A percentile compares a stretch with the other conserved stretches of the same genome.
phyloP scores from a whole-genome alignment of 2,329 filamentous ascomycete genomes.

The Nigrospora osmanthi region DNA sequence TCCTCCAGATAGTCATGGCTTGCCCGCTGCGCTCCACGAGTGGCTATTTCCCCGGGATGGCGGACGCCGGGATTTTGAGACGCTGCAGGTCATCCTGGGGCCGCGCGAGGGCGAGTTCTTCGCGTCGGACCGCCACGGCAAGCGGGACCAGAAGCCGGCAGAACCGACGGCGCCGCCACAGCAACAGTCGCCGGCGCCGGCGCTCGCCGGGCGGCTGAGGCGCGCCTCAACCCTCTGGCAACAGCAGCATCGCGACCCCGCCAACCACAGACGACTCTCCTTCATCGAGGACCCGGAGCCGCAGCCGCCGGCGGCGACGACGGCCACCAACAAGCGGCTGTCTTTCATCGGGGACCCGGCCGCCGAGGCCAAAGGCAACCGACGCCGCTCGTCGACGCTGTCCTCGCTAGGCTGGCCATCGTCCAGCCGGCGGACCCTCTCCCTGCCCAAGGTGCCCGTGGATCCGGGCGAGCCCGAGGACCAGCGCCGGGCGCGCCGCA shows the following conservation, averaged over 20 bases:
- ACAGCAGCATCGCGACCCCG: too few species aligned
- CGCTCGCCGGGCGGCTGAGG: too few species aligned
- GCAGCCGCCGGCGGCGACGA: conserved; percentile 8
- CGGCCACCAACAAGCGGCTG: conserved; percentile 9
- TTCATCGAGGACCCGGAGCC: conserved; percentile 4
- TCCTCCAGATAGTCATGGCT: conserved; percentile 15
- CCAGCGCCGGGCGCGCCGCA: neutral
- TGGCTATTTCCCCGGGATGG: conserved; percentile 20
- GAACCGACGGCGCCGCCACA: conserved; percentile 6
- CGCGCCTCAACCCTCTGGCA: too few species aligned
- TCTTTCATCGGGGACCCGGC: conserved; percentile 2
- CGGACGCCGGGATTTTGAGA: conserved; percentile 18
- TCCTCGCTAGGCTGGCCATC: neutral
- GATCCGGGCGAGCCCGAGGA: neutral
- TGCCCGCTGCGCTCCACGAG: conserved; percentile 14
- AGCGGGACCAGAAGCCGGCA: conserved; percentile 13
- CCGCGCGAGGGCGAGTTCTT: conserved; percentile 18
- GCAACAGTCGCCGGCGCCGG: conserved; percentile 7
- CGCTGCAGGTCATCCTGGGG: conserved; percentile 18
- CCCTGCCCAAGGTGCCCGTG: neutral
- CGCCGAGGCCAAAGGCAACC: neutral
- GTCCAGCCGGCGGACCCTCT: conserved; percentile 1
- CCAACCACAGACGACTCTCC: too few species aligned
- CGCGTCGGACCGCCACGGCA: conserved; percentile 18
- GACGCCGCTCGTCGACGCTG: conserved; percentile 4